These are phyloP conservation scores for Trichoderma sp. DNA, from an alignment of 2,329 filamentous ascomycete species.

Conservation along the genomic window DNA sequence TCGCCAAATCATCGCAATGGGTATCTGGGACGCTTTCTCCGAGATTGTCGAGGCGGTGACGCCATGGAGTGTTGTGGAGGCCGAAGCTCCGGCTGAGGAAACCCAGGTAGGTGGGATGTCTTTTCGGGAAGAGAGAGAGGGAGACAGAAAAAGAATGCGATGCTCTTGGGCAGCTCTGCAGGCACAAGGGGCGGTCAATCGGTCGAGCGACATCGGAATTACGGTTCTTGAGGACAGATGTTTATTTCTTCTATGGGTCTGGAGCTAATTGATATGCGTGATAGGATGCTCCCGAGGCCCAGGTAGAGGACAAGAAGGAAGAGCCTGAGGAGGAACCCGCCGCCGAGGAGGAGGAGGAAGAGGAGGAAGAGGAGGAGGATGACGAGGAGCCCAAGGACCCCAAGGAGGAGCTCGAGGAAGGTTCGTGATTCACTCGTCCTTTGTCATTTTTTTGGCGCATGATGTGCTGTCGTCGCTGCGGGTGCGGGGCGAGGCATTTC, in stretches of 20 bases:
- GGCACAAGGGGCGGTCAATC: neutral
- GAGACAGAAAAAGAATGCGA: neutral
- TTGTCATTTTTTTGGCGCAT: constrained; percentile 13
- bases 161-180: constrained; percentile 24
- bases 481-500: constrained; percentile 32
- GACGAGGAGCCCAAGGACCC: constrained; percentile 79
- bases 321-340: constrained; percentile 55
- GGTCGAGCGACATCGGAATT: neutral
- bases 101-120: constrained; percentile 52
- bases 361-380: constrained; percentile 66
- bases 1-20: constrained; percentile 55
- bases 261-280: constrained; percentile 4
- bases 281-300: constrained; percentile 42
- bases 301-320: constrained; percentile 51
- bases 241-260: constrained; percentile 2
- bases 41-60: constrained; percentile 67
- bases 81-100: constrained; percentile 70
- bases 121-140: neutral
- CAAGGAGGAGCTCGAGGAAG: constrained; percentile 88
- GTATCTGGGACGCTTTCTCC: constrained; percentile 67
- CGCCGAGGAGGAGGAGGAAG: constrained; percentile 61
- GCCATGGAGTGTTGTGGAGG: constrained; percentile 67
- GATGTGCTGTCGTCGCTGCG: constrained; percentile 1
- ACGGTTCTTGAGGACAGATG: neutral
- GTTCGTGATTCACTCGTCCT: constrained; percentile 58